Base-by-base conservation (phyloP, 1,139 yeast genomes). In the Yamadazyma oceani region DNA sequence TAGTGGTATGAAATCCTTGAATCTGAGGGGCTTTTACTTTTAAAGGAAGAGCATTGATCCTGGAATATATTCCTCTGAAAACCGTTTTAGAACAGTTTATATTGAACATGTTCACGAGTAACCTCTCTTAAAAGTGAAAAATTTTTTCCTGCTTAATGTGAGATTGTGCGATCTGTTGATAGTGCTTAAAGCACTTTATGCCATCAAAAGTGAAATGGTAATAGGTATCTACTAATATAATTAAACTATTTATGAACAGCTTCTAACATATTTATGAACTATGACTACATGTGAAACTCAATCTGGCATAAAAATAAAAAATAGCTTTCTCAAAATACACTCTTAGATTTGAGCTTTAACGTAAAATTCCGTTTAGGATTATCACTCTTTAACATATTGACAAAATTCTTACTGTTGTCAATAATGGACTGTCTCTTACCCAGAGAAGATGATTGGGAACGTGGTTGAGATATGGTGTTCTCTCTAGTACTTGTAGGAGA, bases 291-390 rank as follows among this genome's bases (percentile, higher is more conserved):
- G 8, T 6, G 21, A 19, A 19, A 19, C n/a, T n/a, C n/a, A n/a
- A n/a, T n/a, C n/a, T n/a, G n/a, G n/a, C n/a, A 10, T 8, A 8
- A 10, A 10, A 21, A 10, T 10, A 7, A 21, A 21, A 21, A 21
- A 21, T 21, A 10, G 10, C n/a, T 8, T n/a, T 24, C 12, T 29
- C 34, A 48, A 35, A 47, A 48, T 33, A 48, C 51, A 36, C 47
- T 46, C 36, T 48, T 53, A 10, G 54, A 44, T 31, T 48, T 52
- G 26, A 53, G 35, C 36, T 51, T 54, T 23, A 53, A 33, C 5
- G 56, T 45, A 29, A 51, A 44, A 34, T 43, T 51, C 26, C 53
- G 37, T 33, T 43, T 44, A 15, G 49, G 43, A 9, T 45, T 44
- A 13, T 50, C 53, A 14, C 42, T 44, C 19, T 44, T 44, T 37